Percentiles rank a stretch among this genome's conserved stretches.
Evolutionary conservation across 257 asterid species (phyloP).

Genomic region (Ocimum tenuiflorum): DNA sequence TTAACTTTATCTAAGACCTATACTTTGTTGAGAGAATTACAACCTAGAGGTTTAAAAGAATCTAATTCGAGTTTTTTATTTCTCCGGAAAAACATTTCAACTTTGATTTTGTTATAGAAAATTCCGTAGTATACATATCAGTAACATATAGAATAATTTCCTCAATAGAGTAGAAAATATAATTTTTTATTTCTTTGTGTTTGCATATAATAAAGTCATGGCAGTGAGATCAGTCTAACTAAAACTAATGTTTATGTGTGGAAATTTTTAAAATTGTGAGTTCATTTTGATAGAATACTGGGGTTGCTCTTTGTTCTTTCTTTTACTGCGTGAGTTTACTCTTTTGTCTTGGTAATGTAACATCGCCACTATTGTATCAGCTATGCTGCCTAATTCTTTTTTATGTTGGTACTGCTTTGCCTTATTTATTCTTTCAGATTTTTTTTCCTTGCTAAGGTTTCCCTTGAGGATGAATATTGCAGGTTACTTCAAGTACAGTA

Average conservation of each 20-base stretch:
- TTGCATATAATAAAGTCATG: neutral
- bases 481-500: constrained; percentile 77
- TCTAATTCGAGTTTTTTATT: neutral
- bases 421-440: neutral
- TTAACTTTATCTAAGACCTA: neutral
- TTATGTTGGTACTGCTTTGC: neutral
- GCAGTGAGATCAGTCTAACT: neutral
- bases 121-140: too few species aligned
- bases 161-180: neutral
- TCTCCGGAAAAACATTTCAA: neutral
- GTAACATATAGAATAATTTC: too few species aligned
- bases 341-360: too few species aligned
- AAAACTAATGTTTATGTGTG: neutral
- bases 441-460: constrained; percentile 12
- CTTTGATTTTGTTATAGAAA: neutral
- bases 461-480: constrained; percentile 24
- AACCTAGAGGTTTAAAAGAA: neutral
- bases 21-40: neutral
- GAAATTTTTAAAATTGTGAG: neutral
- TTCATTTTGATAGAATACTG: neutral
- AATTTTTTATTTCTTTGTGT: neutral
- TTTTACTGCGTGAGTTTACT: neutral
- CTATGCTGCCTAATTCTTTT: too few species aligned
- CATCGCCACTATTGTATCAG: too few species aligned
- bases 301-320: neutral